Evolutionary conservation across 345 rosid species (phyloP), one percentile per base, ranked within the genome.

Genomic region (Conringia planisiliqua): DNA sequence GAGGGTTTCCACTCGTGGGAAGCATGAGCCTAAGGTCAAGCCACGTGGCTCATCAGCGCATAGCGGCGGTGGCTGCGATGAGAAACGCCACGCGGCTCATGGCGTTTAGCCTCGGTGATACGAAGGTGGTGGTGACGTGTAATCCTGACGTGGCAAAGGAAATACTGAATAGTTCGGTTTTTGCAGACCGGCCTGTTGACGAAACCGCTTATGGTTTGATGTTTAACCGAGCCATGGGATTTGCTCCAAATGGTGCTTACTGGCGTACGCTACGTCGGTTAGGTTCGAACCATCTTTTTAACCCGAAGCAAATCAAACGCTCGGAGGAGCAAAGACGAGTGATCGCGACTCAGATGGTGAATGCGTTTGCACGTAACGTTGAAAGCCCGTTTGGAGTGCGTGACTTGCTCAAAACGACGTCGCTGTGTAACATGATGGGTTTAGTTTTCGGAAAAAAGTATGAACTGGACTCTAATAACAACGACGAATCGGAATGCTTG

Each of bases 181-280:
- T 90, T 17, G 93, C 86, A 8, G 93, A 88, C 83, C 91, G 96
- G 7, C 96, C 96, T 0, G 85, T 86, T 6, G 89, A 88, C 35
- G 90, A 88, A 69, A 86, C 93, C 43, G 93, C 91, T 22, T 86
- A 85, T 38, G 83, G 88, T 74, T 80, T 90, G 46, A 86, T 90
- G 96, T 90, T 90, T 76, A 79, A 85, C 27, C 70, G 96, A 77
- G 91, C 93, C 7, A 90, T 90, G 38, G 96, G 96, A 13, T 90
- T 90, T 66, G 93, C 93, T 57, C 88, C 91, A 30, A 81, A 81
- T 4, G 91, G 93, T 29, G 77, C 78, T 22, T 88, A 90, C 77
- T 90, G 96, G 96, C 84, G 91, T 74, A 80, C 87, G 7, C 81
- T 88, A 0, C 81, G 93, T 58, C 82, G 84, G 71, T 83, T 90